Evolutionary conservation across 768 basidiomycete genomes (phyloP).

Genomic region (Dioszegia aurantiaca): DNA sequence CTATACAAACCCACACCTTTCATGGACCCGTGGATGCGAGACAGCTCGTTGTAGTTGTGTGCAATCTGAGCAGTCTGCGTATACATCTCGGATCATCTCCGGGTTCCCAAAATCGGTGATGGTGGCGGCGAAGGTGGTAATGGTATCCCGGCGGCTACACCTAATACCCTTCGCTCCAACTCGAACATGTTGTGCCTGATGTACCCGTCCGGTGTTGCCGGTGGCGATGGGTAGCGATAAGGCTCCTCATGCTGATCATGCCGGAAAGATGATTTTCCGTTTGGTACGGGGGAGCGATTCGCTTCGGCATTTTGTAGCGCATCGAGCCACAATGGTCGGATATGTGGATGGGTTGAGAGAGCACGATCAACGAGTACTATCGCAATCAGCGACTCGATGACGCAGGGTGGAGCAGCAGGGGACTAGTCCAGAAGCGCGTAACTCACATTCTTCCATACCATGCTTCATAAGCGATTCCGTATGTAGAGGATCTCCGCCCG

Average conservation of each 20-base stretch:
- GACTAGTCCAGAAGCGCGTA: neutral
- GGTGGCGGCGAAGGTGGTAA: constrained; percentile 25
- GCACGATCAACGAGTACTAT: constrained; percentile 35
- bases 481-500: neutral
- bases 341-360: constrained; percentile 30
- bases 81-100: neutral
- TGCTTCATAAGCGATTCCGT: constrained; percentile 5
- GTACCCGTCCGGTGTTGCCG: neutral
- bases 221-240: neutral
- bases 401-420: neutral
- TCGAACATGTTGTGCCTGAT: neutral
- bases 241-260: too few species aligned
- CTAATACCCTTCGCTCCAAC: neutral
- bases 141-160: constrained; percentile 27
- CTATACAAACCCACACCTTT: too few species aligned
- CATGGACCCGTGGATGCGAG: too few species aligned
- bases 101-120: constrained; percentile 1
- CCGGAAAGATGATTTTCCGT: too few species aligned
- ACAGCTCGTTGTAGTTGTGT: too few species aligned
- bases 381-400: neutral
- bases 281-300: neutral
- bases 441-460: constrained; percentile 20
- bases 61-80: too few species aligned
- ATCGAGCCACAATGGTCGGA: constrained; percentile 22
- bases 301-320: constrained; percentile 12